A percentile compares a stretch with the other conserved stretches of the same genome.
These are phyloP conservation scores for Pisolithus thermaeus DNA, from an alignment of 1,284 basidiomycete species.

Conservation along the genomic window DNA sequence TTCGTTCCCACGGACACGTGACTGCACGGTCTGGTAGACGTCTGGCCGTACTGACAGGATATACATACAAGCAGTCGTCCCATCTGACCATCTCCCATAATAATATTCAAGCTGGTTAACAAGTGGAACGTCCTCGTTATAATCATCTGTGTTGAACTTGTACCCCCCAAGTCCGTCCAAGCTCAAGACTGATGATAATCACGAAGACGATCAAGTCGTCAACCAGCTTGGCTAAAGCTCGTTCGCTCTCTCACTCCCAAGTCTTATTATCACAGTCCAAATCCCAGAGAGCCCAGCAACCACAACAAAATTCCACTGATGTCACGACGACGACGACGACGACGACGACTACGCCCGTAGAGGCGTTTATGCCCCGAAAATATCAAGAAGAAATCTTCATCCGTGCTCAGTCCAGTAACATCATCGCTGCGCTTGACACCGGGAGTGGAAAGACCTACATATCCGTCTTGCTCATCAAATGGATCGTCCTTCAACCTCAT, in stretches of 20 bases:
- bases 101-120: background rate
- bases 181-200: background rate
- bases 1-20: no score
- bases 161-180: background rate
- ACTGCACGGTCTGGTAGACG: no score
- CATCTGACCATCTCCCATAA: background rate
- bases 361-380: slow-evolving; percentile 41
- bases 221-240: background rate
- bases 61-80: background rate
- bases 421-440: slow-evolving; percentile 74
- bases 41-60: no score
- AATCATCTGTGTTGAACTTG: background rate
- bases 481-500: slow-evolving; percentile 50
- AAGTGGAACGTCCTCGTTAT: background rate
- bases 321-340: slow-evolving; percentile 17
- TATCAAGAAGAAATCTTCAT: slow-evolving; percentile 74
- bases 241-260: background rate
- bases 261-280: background rate
- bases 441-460: slow-evolving; percentile 83
- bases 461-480: slow-evolving; percentile 71
- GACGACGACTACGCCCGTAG: slow-evolving; percentile 13
- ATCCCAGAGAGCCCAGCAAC: background rate
- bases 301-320: background rate
- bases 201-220: background rate
- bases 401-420: slow-evolving; percentile 63